Evolutionary conservation across 2,329 filamentous ascomycete species (phyloP), one percentile per base, ranked within the genome.

Genomic region (Hyphodiscus sp.): DNA sequence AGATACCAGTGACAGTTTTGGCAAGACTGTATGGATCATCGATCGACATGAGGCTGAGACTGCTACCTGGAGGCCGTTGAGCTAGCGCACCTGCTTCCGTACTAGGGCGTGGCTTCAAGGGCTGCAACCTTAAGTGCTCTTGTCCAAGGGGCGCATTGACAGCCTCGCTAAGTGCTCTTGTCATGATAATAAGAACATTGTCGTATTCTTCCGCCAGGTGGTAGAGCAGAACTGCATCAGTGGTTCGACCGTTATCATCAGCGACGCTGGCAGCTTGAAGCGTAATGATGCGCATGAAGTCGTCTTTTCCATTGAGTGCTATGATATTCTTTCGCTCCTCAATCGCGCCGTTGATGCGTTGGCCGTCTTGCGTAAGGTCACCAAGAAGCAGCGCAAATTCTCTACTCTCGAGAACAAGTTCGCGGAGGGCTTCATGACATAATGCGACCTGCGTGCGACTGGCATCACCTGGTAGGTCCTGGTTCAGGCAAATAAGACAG

Each of bases 131-230:
- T 70, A 91, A 78, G 18, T 86, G 83, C 54, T 90, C 85, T 63
- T 94, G 86, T 50, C 90, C 91, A 63, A 96, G 80, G 64, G 95
- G 91, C 11, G 92, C 79, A 13, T 89, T 86, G 55, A 97, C 84
- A 45, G 90, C 89, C 70, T 97, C 91, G 52, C 91, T 95, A 38
- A 99, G 78, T 2, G 91, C 87, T 41, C 91, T 86, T 71, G 91
- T 96, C 66, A 97, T 82, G 60, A 97, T 92, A 23, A 81, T 76
- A 44, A 96, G 83, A n/a, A 97, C 95, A 51, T 85, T 91, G 69
- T 99, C 91, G 68, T 95, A 97, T 69, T 99, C 91, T 65, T 90
- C 89, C 0, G 94, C 92, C 44, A 99, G 78, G 69, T 99, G 92
- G 70, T 95, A 97, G 49, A 99, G 78, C 49, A 99, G 78, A 15